Base-by-base conservation (phyloP, 495 filamentous ascomycete species). In the Letharia lupina region DNA sequence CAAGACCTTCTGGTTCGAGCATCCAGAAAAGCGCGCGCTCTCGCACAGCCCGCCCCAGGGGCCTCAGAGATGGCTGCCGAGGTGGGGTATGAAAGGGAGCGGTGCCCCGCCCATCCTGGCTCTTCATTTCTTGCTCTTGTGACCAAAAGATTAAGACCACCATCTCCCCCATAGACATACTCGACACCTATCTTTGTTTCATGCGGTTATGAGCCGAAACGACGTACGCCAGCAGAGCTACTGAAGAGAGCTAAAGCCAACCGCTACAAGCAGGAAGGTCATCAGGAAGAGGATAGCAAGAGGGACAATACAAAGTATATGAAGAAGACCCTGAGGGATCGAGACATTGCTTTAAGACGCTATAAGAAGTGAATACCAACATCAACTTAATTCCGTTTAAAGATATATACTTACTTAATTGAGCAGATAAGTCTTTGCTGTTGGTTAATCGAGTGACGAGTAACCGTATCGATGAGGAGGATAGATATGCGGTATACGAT, bases 271-370 rank as follows among this genome's bases (percentile, higher is more conserved):
- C 3, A 52, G 16, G 18, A 37, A 35, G 42, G 28, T 37, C 41
- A 66, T 28, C 18, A 35, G 12, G 39, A 11, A 0, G n/a, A 41
- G 33, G 44, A 62, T 37, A 62, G 58, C 28, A 35, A 39, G 18
- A 62, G 13, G 20, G 16, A 54, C 28, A 66, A 31, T 11, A 66
- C 44, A 40, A 50, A 15, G 4, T 62, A 66, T 20, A 12, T 66
- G 18, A 20, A 10, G 4, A 62, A 66, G 42, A 68, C 62, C 45
- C 66, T 68, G 0, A 65, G 20, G 56, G 66, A 65, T 40, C 62
- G 61, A 45, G 33, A 68, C 40, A 15, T 35, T 10, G 40, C 62
- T 61, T 61, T 61, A 40, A 56, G 28, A 20, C 44, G 56, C 58
- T 68, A 65, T 54, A n/a, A 40, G 60, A 65, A 61, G 62, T 65